These are phyloP conservation scores for Vicia sativa DNA, from an alignment of 306 rosid genomes.

Conservation along the genomic window DNA sequence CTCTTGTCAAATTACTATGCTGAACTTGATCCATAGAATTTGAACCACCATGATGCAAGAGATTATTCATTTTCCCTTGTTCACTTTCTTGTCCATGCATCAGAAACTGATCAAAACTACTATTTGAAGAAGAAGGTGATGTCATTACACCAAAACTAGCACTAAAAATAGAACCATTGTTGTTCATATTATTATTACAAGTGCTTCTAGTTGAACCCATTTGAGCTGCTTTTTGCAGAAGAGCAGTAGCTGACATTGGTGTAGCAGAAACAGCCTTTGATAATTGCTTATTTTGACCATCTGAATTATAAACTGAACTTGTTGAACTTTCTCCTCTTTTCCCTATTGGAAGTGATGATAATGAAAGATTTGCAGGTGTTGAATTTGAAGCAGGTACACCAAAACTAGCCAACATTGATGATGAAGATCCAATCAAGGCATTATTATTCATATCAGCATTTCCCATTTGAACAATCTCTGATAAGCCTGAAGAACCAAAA, in stretches of 20 bases:
- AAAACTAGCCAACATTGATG: slow-evolving; percentile 49
- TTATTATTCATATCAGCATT: slow-evolving; percentile 13
- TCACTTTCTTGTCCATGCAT: slow-evolving; percentile 45
- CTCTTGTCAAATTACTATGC: slow-evolving; percentile 64
- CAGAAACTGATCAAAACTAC: slow-evolving; percentile 47
- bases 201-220: slow-evolving; percentile 65
- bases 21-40: slow-evolving; percentile 33
- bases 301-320: slow-evolving; percentile 1
- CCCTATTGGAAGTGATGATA: too few relatives aligned
- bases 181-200: neutral
- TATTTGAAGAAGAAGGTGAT: slow-evolving; percentile 46
- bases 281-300: too few relatives aligned
- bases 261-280: neutral
- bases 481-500: slow-evolving; percentile 46
- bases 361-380: slow-evolving; percentile 43
- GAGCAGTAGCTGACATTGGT: slow-evolving; percentile 80
- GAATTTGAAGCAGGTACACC: slow-evolving; percentile 48
- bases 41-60: slow-evolving; percentile 33
- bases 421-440: slow-evolving; percentile 49
- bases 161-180: slow-evolving; percentile 51
- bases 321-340: too few relatives aligned
- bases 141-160: slow-evolving; percentile 57
- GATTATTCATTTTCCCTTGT: slow-evolving; percentile 41
- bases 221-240: slow-evolving; percentile 68
- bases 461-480: slow-evolving; percentile 62